Conservation (phyloP, 805 yeast species). For the Ogataea pilisensis region DNA sequence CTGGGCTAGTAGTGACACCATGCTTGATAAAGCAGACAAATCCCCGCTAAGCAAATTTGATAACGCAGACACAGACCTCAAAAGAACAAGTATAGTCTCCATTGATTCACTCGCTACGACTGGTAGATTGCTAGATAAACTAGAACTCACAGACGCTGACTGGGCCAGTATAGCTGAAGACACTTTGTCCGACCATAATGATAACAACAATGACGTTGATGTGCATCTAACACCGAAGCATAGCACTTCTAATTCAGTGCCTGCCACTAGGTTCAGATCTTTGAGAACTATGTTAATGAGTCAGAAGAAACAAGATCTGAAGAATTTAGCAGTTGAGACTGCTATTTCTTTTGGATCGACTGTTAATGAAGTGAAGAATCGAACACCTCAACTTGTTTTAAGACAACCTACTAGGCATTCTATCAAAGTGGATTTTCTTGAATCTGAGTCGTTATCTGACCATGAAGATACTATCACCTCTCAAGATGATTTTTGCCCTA, state of each 20-base stretch:
- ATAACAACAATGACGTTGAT: too few species aligned
- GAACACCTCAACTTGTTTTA: conserved; percentile 7
- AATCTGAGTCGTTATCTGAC: conserved; percentile 2
- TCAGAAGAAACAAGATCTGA: conserved; percentile 9
- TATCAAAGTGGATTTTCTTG: conserved; percentile 14
- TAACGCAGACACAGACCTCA: neutral
- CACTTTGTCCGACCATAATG: neutral
- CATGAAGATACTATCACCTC: neutral
- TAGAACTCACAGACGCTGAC: conserved; percentile 31
- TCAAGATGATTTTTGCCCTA: neutral
- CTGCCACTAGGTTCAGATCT: conserved; percentile 30
- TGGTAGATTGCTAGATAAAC: conserved; percentile 30
- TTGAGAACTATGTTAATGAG: conserved; percentile 24
- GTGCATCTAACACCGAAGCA: neutral
- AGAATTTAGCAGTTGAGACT: conserved; percentile 16
- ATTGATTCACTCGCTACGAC: conserved; percentile 27
- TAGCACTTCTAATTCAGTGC: conserved; percentile 13
- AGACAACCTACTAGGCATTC: conserved; percentile 11
- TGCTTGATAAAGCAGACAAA: conserved; percentile 1
- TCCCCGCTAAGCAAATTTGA: conserved; percentile 14
- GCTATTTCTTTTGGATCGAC: conserved; percentile 25
- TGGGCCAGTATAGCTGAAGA: conserved; percentile 17
- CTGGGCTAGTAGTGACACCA: neutral
- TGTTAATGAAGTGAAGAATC: conserved; percentile 17
- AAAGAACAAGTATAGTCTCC: conserved; percentile 22